Evolutionary conservation across 23 red algal genomes (phyloP).

Genomic region (Rhodosorus marinus): DNA sequence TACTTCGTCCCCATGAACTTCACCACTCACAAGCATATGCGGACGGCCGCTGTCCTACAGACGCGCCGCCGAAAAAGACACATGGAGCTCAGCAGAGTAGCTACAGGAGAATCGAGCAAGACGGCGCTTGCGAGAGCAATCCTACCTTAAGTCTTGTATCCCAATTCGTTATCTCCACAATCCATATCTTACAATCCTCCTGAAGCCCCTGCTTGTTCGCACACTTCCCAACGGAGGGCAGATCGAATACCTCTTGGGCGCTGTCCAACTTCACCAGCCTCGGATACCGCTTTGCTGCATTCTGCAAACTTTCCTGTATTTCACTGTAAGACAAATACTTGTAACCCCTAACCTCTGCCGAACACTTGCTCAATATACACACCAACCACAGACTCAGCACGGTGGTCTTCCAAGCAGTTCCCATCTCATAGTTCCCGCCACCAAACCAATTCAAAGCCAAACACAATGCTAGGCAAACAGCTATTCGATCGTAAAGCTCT

Average conservation of each 20-base stretch:
- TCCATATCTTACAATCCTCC: slow-evolving; percentile 43
- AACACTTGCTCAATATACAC: too few species aligned
- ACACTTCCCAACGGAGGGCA: slow-evolving; percentile 65
- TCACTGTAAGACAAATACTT: slow-evolving; percentile 36
- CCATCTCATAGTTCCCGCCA: too few species aligned
- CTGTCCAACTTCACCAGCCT: slow-evolving; percentile 34
- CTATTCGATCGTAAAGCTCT: too few species aligned
- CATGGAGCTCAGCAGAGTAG: slow-evolving; percentile 5
- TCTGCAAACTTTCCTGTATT: slow-evolving; percentile 15
- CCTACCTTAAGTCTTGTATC: too few species aligned
- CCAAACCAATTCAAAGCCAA: too few species aligned
- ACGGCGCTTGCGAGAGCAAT: neutral
- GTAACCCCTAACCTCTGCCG: too few species aligned
- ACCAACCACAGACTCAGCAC: too few species aligned
- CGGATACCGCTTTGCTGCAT: slow-evolving; percentile 25
- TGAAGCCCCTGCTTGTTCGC: neutral
- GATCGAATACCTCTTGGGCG: slow-evolving; percentile 38
- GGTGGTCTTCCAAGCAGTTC: too few species aligned
- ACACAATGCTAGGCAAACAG: too few species aligned
- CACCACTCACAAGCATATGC: slow-evolving; percentile 55
- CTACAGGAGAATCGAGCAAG: neutral
- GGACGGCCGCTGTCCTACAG: slow-evolving; percentile 17
- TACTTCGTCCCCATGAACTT: slow-evolving; percentile 73
- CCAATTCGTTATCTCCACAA: slow-evolving; percentile 16
- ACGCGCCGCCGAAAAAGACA: slow-evolving; percentile 9